Evolutionary conservation across 331 rosid genomes (phyloP).

Genomic region (Saraca asoca): DNA sequence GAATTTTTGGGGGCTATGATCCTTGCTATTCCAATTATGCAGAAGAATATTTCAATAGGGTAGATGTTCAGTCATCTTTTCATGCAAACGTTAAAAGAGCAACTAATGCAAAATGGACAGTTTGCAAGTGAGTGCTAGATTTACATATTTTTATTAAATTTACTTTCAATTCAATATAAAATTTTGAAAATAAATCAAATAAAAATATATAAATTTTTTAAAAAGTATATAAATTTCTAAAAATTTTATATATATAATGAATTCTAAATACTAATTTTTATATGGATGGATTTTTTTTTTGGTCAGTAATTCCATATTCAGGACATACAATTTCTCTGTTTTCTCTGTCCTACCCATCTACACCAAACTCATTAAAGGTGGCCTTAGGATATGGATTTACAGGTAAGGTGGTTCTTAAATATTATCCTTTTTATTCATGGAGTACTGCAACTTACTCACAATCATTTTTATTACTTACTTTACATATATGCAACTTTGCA

Average conservation of each 20-base stretch:
- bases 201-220: too few relatives aligned
- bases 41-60: conserved; percentile 49
- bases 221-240: too few relatives aligned
- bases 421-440: neutral
- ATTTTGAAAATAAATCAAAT: too few relatives aligned
- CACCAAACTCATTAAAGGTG: conserved; percentile 57
- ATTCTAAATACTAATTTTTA: neutral
- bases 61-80: conserved; percentile 52
- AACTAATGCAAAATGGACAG: conserved; percentile 39
- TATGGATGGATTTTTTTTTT: neutral
- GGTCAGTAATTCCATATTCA: conserved; percentile 39
- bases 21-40: conserved; percentile 49
- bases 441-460: too few relatives aligned
- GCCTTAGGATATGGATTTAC: conserved; percentile 58
- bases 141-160: too few relatives aligned
- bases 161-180: too few relatives aligned
- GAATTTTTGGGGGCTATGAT: conserved; percentile 55
- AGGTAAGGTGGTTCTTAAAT: conserved; percentile 35
- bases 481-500: too few relatives aligned
- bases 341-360: conserved; percentile 54
- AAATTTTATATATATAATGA: too few relatives aligned
- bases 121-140: conserved; percentile 49
- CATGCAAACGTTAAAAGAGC: conserved; percentile 37
- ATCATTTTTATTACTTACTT: too few relatives aligned
- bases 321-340: conserved; percentile 45